Evolutionary conservation across 805 yeast genomes (phyloP), one percentile per base, ranked within the genome.

Genomic region (Ogataea philodendri): DNA sequence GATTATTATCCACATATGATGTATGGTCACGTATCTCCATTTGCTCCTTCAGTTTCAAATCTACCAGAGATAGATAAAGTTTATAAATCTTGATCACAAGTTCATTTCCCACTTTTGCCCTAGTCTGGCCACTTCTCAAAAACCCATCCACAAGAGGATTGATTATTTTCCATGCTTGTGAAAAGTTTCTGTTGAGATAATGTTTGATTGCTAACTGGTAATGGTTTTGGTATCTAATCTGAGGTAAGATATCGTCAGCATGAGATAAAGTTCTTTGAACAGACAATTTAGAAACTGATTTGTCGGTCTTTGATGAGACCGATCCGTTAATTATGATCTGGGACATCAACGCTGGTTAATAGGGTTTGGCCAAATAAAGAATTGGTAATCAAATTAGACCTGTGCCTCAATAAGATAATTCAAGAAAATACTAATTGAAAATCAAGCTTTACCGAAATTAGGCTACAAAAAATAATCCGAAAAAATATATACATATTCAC

Each of bases 121-220:
- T 23, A 11, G 21, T 38, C 24, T 11, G 35, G 7, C 10, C 21
- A 8, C 20, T 16, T 15, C 23, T 28, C 6, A 41, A 26, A 7
- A 51, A 33, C 5, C 45, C 53, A 10, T 38, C 22, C 2, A 60
- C 39, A 25, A 57, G 22, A 2, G 57, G 53, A 13, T 26, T 21
- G 6, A 49, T 39, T 5, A 57, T 39, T 10, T 37, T 41, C 60
- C 62, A 59, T 3, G 63, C 50, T 8, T 46, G 36, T 15, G 35
- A 35, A 34, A 60, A 60, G 24, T 54, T 51, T 32, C 59, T 48
- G 33, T 66, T 66, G 25, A 68, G 44, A 41, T 67, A 68, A 41
- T 60, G 62, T 40, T 63, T 65, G 32, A 67, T 62, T 1, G 72
- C 70, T 33, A 65, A 49, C 35, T 67, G 67, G 45, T 59, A 67